A percentile compares a stretch with the other conserved stretches of the same genome.
Evolutionary conservation across 1,139 yeast genomes (phyloP).

Genomic region (Geotrichum citri-aurantii): DNA sequence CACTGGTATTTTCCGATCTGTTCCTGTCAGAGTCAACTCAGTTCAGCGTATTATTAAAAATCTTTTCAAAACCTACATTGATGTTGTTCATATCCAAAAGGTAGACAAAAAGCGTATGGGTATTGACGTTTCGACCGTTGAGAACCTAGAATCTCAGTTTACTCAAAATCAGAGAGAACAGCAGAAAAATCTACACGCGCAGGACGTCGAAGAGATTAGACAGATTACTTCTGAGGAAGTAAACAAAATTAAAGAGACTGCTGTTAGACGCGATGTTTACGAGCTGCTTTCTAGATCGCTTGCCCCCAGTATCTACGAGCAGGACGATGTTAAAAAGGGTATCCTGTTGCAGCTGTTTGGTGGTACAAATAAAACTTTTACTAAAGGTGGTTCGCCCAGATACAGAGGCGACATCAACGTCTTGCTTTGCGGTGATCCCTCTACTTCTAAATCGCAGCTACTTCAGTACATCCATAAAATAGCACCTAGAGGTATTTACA

Average conservation of each 20-base stretch:
- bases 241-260: constrained; percentile 51
- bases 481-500: constrained; percentile 95
- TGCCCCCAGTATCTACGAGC: constrained; percentile 93
- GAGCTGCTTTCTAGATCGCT: constrained; percentile 84
- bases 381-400: constrained; percentile 74
- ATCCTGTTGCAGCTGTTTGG: constrained; percentile 88
- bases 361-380: constrained; percentile 84
- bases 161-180: constrained; percentile 37
- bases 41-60: constrained; percentile 79
- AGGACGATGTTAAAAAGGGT: constrained; percentile 96
- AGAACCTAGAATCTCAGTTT: constrained; percentile 26
- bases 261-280: constrained; percentile 72
- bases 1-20: constrained; percentile 89
- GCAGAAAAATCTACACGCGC: constrained; percentile 30
- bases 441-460: constrained; percentile 92
- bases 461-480: constrained; percentile 93
- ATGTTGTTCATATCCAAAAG: constrained; percentile 87
- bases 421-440: constrained; percentile 93
- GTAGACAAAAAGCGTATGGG: constrained; percentile 79
- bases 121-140: constrained; percentile 61
- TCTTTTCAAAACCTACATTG: constrained; percentile 86
- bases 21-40: constrained; percentile 84
- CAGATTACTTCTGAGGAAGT: constrained; percentile 65
- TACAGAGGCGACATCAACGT: constrained; percentile 95
- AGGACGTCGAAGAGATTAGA: constrained; percentile 70